These are phyloP conservation scores for Fusarium transvaalense DNA, from an alignment of 2,329 filamentous ascomycete species.

Conservation along the genomic window DNA sequence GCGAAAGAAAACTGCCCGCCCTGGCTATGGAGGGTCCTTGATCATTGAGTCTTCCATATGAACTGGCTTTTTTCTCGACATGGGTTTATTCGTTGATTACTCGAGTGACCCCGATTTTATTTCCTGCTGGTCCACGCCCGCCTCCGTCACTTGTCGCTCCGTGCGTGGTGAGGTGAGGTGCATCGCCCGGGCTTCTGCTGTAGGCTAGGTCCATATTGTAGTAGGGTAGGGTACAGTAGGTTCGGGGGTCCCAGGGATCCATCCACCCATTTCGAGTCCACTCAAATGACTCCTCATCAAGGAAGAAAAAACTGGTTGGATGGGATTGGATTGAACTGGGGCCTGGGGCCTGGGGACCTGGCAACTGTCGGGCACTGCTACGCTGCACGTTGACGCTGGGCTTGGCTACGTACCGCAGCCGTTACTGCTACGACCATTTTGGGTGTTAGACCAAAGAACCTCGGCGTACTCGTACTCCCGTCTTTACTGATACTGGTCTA, in stretches of 20 bases:
- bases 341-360: constrained; percentile 22
- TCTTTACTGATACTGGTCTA: not conserved
- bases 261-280: constrained; percentile 27
- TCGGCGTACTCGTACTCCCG: constrained; percentile 33
- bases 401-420: constrained; percentile 31
- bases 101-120: constrained; percentile 26
- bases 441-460: constrained; percentile 1
- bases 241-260: constrained; percentile 7
- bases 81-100: constrained; percentile 27
- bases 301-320: constrained; percentile 21
- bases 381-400: constrained; percentile 26
- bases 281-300: constrained; percentile 12
- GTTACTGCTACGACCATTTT: constrained; percentile 29
- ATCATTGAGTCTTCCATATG: constrained; percentile 8
- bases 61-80: constrained; percentile 13
- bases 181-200: constrained; percentile 28
- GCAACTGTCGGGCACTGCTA: constrained; percentile 39
- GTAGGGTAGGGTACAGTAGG: not conserved
- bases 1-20: constrained; percentile 13
- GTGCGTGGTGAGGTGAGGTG: constrained; percentile 42
- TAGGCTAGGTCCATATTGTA: constrained; percentile 5
- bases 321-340: constrained; percentile 11
- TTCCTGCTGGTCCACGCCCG: constrained; percentile 35
- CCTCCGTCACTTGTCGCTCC: constrained; percentile 41
- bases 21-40: not conserved